phyloP scores from a whole-genome alignment of 2,329 filamentous ascomycete genomes.

The Fusarium pseudocircinatum region DNA sequence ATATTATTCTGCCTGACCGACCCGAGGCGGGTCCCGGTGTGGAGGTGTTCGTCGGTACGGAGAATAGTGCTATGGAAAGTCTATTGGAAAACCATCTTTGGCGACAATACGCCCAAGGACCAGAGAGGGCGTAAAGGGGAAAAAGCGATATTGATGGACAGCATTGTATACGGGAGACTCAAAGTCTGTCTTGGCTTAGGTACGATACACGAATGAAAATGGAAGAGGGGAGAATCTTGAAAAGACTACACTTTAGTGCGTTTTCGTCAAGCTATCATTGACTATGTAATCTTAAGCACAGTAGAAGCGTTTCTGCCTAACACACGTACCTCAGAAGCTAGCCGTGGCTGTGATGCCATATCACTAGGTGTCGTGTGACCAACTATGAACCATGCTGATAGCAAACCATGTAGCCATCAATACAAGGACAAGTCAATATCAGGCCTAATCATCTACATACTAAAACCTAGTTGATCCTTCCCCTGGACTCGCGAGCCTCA shows the following conservation, averaged over 20 bases:
- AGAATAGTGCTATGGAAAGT: conserved; percentile 1
- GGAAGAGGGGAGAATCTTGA: not conserved
- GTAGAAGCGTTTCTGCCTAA: not conserved
- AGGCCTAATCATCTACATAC: accelerated
- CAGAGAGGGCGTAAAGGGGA: not conserved
- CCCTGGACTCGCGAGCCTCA: not conserved
- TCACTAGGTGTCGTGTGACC: not conserved
- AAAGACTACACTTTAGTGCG: not conserved
- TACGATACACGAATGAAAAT: not conserved
- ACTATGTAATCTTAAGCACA: too few species aligned
- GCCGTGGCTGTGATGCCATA: too few species aligned
- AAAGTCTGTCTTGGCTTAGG: accelerated
- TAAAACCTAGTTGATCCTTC: too few species aligned
- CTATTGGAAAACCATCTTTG: not conserved
- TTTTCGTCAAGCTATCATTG: accelerated
- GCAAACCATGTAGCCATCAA: accelerated
- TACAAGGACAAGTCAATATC: not conserved
- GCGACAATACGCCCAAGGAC: not conserved
- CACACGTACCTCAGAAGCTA: too few species aligned
- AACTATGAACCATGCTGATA: too few species aligned
- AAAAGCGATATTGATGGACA: not conserved
- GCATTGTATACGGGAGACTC: too few species aligned
- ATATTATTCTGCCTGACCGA: not conserved
- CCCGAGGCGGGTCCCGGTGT: conserved; percentile 1
- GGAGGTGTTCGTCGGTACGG: conserved; percentile 1